Conservation (phyloP, 2,329 filamentous ascomycete species). For the Colletotrichum plurivorum region DNA sequence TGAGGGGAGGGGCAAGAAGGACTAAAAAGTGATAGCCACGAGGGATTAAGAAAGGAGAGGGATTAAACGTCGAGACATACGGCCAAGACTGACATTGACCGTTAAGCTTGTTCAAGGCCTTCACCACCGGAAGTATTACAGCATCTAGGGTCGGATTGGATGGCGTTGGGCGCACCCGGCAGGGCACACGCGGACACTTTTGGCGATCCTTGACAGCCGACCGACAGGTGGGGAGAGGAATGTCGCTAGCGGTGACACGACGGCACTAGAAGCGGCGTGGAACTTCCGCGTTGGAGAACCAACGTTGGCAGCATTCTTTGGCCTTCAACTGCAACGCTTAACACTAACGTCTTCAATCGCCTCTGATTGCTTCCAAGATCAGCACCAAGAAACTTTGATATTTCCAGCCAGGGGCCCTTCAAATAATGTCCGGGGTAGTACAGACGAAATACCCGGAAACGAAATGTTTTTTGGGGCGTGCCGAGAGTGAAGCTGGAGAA, state of each 20-base stretch:
- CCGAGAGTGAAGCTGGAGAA: conserved; percentile 22
- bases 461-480: conserved; percentile 19
- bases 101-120: conserved; percentile 30
- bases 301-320: neutral
- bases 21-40: no score
- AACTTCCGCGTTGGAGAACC: conserved; percentile 2
- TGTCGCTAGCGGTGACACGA: neutral
- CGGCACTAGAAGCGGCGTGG: neutral
- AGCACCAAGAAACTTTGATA: neutral
- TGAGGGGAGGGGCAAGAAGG: neutral
- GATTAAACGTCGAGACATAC: conserved; percentile 1
- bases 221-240: neutral
- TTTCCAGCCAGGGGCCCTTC: neutral
- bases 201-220: conserved; percentile 21
- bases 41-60: neutral
- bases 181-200: conserved; percentile 34
- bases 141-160: neutral
- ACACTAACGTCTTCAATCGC: neutral
- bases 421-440: neutral
- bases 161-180: neutral
- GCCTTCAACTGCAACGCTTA: neutral
- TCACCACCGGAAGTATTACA: neutral
- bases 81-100: conserved; percentile 6
- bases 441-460: conserved; percentile 19
- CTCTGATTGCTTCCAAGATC: neutral